These are phyloP conservation scores for Zygoascus ofunaensis DNA, from an alignment of 805 yeast species.

Conservation along the genomic window DNA sequence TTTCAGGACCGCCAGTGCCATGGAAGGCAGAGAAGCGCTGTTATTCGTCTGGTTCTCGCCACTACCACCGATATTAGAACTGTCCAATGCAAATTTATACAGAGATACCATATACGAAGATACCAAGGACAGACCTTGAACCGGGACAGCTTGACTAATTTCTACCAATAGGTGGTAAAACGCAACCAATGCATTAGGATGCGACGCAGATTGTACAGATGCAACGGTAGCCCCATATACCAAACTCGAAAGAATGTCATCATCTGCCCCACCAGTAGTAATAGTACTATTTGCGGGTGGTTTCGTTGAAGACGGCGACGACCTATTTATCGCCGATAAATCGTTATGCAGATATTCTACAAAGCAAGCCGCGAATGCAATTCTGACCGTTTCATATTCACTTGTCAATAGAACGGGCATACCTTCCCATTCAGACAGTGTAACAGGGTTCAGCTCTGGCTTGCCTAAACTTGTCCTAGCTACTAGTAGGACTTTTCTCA, in stretches of 20 bases:
- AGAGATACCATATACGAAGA: neutral
- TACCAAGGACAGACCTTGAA: neutral
- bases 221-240: neutral
- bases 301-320: neutral
- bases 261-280: neutral
- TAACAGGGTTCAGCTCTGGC: conserved; percentile 10
- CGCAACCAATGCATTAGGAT: neutral
- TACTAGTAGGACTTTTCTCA: conserved; percentile 17
- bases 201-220: neutral
- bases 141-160: neutral
- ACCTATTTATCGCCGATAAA: neutral
- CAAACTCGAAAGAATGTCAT: neutral
- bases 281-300: too few relatives aligned
- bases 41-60: too few relatives aligned
- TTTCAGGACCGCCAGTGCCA: neutral
- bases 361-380: conserved; percentile 20
- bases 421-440: conserved; percentile 24
- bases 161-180: neutral
- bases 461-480: neutral
- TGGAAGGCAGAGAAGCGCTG: neutral
- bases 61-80: neutral
- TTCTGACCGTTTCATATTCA: conserved; percentile 17
- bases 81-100: neutral
- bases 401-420: conserved; percentile 23
- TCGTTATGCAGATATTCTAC: conserved; percentile 12